Conservation (phyloP, 331 rosid species). For the Malus hybrid region DNA sequence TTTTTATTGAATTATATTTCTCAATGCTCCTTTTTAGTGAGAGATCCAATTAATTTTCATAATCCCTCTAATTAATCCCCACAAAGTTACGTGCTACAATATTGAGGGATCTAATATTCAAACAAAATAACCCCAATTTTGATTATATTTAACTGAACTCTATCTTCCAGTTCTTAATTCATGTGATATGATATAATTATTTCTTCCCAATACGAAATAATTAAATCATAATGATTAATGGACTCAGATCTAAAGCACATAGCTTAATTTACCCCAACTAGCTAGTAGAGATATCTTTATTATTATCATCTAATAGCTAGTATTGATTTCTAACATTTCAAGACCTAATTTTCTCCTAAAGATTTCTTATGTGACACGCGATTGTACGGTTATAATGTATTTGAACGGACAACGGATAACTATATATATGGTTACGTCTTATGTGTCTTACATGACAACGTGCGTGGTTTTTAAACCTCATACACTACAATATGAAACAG, state of each 20-base stretch:
- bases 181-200: not conserved
- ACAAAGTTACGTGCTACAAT: not conserved
- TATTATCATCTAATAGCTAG: not conserved
- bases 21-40: not conserved
- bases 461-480: not conserved
- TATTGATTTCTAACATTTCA: not conserved
- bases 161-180: not conserved
- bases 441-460: not conserved
- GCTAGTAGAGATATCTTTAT: not conserved
- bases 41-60: not conserved
- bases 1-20: not conserved
- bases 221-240: not conserved
- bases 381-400: not conserved
- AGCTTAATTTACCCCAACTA: not conserved
- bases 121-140: not conserved
- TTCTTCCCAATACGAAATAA: not conserved
- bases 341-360: not conserved
- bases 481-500: not conserved
- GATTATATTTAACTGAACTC: not conserved
- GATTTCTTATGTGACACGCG: not conserved
- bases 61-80: too few relatives aligned
- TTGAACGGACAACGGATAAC: not conserved
- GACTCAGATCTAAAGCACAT: not conserved
- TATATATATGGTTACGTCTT: not conserved
- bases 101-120: not conserved